phyloP scores from a whole-genome alignment of 495 filamentous ascomycete species.

The Neurospora sp. region DNA sequence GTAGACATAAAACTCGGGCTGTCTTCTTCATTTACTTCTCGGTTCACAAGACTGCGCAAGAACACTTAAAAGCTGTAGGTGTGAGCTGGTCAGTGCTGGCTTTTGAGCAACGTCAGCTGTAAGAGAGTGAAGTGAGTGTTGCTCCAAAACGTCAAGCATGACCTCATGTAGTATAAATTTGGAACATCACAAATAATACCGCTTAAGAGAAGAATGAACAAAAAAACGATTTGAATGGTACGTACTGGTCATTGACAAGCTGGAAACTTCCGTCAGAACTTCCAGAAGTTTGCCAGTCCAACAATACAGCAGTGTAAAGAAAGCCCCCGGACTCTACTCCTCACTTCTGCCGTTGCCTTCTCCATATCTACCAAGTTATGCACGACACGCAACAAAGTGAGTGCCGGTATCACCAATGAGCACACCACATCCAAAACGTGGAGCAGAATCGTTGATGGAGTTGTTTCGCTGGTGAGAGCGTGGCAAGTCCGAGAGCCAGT shows the following conservation, averaged over 20 bases:
- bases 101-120: not conserved
- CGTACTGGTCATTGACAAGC: not conserved
- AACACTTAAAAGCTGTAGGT: not conserved
- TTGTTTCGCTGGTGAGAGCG: not conserved
- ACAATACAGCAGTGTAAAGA: not conserved
- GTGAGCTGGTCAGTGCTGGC: not conserved
- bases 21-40: not conserved
- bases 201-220: not conserved
- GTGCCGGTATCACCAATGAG: not conserved
- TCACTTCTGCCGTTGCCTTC: not conserved
- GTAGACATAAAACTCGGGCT: not conserved
- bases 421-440: not conserved
- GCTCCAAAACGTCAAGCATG: not conserved
- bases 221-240: not conserved
- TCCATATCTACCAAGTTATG: not conserved
- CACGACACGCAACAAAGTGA: not conserved
- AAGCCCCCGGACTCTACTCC: not conserved
- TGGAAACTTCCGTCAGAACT: not conserved
- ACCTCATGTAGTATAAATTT: not conserved
- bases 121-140: not conserved
- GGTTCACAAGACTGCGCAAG: not conserved
- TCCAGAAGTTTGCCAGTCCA: not conserved
- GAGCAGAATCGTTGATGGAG: not conserved
- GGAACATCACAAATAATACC: not conserved
- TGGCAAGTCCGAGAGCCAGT: not conserved